Evolutionary conservation across 768 basidiomycete species (phyloP).

Genomic region (Cystofilobasidium capitatum): DNA sequence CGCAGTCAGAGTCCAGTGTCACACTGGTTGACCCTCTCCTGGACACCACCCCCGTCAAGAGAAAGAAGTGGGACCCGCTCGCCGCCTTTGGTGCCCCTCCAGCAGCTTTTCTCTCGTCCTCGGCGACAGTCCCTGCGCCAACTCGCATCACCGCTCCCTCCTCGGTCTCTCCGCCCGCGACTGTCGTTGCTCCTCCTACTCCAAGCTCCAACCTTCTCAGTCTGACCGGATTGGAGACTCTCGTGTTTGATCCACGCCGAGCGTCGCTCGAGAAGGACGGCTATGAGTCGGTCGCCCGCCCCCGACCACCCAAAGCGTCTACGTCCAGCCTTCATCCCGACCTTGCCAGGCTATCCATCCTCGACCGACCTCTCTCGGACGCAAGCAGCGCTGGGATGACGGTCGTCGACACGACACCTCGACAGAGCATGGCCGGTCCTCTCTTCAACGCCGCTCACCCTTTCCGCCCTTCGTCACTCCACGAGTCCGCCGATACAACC

Average conservation of each 20-base stretch:
- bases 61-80: conserved; percentile 11
- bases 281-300: neutral
- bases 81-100: conserved; percentile 6
- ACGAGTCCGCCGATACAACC: neutral
- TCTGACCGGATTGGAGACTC: neutral
- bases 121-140: neutral
- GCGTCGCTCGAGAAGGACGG: neutral
- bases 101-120: neutral
- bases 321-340: neutral
- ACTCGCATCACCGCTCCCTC: neutral
- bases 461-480: neutral
- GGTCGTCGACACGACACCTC: neutral
- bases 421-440: neutral
- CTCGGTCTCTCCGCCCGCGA: neutral
- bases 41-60: neutral
- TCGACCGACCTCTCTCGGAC: neutral
- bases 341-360: neutral
- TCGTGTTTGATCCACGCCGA: neutral
- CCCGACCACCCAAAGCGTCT: neutral
- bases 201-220: neutral
- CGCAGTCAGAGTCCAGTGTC: too few species aligned
- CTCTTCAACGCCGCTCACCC: neutral
- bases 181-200: neutral
- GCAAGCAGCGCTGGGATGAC: neutral
- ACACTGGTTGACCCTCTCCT: neutral